phyloP scores from a whole-genome alignment of 2,329 filamentous ascomycete genomes.

The Colletotrichum sp. region DNA sequence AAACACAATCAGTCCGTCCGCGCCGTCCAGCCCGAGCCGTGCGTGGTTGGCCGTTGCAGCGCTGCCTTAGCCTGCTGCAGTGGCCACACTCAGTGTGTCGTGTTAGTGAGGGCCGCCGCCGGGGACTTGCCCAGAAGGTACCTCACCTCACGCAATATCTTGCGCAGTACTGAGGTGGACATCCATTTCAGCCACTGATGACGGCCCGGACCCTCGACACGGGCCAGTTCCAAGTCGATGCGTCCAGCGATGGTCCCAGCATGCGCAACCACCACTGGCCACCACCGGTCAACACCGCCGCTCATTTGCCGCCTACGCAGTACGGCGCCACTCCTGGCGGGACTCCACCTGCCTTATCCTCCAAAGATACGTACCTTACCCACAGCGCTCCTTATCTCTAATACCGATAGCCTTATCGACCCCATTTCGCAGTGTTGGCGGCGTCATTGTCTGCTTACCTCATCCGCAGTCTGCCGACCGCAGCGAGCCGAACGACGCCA shows the following conservation, averaged over 20 bases:
- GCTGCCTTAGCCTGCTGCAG: neutral
- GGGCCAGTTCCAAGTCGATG: neutral
- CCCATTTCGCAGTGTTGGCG: neutral
- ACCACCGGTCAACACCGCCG: neutral
- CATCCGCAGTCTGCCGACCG: neutral
- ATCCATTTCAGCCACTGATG: neutral
- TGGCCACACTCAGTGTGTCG: neutral
- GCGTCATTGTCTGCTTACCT: slow-evolving; percentile 1
- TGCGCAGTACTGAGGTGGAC: neutral
- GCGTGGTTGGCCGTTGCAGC: neutral
- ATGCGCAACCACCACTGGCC: neutral
- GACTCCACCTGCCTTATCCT: neutral
- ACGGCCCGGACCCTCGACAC: neutral
- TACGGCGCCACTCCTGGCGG: neutral
- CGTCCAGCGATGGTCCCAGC: neutral
- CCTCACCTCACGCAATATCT: too few species aligned
- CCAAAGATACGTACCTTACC: neutral
- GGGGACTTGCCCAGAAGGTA: neutral
- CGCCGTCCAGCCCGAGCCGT: neutral
- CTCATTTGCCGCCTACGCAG: neutral
- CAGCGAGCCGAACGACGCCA: neutral
- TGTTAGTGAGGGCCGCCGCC: neutral
- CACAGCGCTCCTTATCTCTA: neutral
- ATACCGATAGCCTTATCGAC: neutral
- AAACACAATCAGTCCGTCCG: neutral